Evolutionary conservation across 352 stramenopile species (phyloP).

Genomic region (Phytophthora hybrid): DNA sequence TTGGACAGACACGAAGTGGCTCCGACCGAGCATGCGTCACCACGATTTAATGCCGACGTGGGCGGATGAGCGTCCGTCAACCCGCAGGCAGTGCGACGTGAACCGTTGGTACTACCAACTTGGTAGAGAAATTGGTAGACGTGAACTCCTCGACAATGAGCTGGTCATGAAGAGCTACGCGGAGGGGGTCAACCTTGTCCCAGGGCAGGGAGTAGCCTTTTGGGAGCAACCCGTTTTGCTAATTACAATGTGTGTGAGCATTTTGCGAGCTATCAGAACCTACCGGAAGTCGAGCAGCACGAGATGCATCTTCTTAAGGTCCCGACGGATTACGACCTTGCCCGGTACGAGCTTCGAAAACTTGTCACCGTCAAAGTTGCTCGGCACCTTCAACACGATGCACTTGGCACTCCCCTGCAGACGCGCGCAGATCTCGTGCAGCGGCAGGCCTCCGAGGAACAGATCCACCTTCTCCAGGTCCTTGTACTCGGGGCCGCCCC

Average conservation of each 20-base stretch:
- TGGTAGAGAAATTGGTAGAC: too few relatives aligned
- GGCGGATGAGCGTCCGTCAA: too few relatives aligned
- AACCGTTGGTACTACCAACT: too few relatives aligned
- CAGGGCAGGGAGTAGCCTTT: not conserved
- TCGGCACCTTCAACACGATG: conserved; percentile 84
- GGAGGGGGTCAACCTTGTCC: too few relatives aligned
- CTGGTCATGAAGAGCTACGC: too few relatives aligned
- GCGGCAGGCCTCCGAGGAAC: conserved; percentile 65
- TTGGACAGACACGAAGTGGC: too few relatives aligned
- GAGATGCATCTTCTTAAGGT: conserved; percentile 87
- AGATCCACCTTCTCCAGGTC: conserved; percentile 75
- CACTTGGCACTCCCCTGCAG: conserved; percentile 57
- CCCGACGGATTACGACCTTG: conserved; percentile 60
- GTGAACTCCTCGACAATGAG: too few relatives aligned
- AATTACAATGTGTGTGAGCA: not conserved
- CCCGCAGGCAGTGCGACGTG: too few relatives aligned
- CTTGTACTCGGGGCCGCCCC: conserved; percentile 86
- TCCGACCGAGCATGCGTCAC: too few relatives aligned
- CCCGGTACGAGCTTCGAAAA: conserved; percentile 69
- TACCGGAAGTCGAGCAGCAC: conserved; percentile 72
- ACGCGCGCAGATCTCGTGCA: conserved; percentile 71
- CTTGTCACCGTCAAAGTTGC: conserved; percentile 83
- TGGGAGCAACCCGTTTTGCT: not conserved
- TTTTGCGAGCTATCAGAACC: conserved; percentile 8
- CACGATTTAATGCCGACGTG: too few relatives aligned